Conservation (phyloP, 192 early-diverging fungal species). For the Gigaspora rosea region DNA sequence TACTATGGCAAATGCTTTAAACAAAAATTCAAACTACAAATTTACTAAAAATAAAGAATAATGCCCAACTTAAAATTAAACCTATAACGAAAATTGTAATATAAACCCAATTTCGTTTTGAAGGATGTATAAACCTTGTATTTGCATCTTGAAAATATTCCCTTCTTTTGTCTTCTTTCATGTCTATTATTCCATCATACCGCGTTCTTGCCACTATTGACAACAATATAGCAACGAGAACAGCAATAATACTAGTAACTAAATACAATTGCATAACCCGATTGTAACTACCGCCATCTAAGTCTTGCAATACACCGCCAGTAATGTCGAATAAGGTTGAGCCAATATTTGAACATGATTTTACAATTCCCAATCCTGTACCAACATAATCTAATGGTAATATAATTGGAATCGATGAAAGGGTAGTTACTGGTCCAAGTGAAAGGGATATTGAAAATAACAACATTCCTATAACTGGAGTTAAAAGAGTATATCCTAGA, state of each 20-base stretch:
- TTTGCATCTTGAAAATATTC: background rate
- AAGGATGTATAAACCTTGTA: background rate
- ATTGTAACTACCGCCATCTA: background rate
- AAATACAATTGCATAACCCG: background rate
- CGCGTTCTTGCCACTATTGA: background rate
- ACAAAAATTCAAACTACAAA: conserved; percentile 7
- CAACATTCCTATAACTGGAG: conserved; percentile 1
- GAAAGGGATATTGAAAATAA: conserved; percentile 10
- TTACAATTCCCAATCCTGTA: background rate
- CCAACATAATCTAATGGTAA: conserved; percentile 18
- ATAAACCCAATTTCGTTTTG: background rate
- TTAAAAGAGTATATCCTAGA: background rate
- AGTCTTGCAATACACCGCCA: conserved; percentile 4
- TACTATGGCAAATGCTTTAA: too few relatives aligned
- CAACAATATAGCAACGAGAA: background rate
- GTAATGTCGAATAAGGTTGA: background rate
- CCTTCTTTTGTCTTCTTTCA: background rate
- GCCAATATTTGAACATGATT: conserved; percentile 10
- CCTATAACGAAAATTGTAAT: background rate
- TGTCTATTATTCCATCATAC: background rate
- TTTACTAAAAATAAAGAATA: conserved; percentile 5
- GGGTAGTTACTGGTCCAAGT: background rate
- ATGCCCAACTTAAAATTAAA: conserved; percentile 2
- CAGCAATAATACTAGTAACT: background rate
- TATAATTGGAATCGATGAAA: conserved; percentile 12